Conservation (phyloP, 1,284 basidiomycete genomes). For the Phenoliferia sp. region DNA sequence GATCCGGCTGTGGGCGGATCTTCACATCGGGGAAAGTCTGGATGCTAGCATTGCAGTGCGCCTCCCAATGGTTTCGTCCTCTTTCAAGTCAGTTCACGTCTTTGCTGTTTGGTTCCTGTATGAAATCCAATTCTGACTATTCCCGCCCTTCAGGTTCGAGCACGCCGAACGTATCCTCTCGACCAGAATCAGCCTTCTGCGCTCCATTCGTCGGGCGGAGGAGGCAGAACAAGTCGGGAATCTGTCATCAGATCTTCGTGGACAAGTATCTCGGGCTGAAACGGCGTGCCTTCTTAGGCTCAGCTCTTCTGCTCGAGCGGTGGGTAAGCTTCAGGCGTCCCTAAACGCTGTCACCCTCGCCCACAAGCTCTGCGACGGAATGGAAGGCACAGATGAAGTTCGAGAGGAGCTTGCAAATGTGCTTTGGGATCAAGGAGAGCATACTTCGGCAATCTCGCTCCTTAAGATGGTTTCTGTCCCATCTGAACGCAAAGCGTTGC, state of each 20-base stretch:
- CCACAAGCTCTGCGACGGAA: slow-evolving; percentile 53
- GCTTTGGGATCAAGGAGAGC: slow-evolving; percentile 82
- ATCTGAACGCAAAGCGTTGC: slow-evolving; percentile 26
- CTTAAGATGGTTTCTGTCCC: slow-evolving; percentile 9
- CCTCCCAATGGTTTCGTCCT: slow-evolving; percentile 2
- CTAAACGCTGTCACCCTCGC: slow-evolving; percentile 78
- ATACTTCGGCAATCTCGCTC: slow-evolving; percentile 68
- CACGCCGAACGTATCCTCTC: slow-evolving; percentile 73
- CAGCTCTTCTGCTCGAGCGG: slow-evolving; percentile 66
- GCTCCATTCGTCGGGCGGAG: slow-evolving; percentile 59
- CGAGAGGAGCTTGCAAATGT: slow-evolving; percentile 80
- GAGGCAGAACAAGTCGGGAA: slow-evolving; percentile 67
- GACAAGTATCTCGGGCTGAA: slow-evolving; percentile 59
- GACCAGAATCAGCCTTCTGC: slow-evolving; percentile 75
- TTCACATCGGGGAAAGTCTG: not conserved
- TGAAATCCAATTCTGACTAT: slow-evolving; percentile 18
- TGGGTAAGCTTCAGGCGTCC: slow-evolving; percentile 70
- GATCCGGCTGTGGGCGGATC: slow-evolving; percentile 51
- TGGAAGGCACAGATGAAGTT: slow-evolving; percentile 49
- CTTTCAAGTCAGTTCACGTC: slow-evolving; percentile 5
- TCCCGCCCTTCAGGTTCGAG: slow-evolving; percentile 56
- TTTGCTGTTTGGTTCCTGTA: not conserved
- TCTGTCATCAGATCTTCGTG: slow-evolving; percentile 52
- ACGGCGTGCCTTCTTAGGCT: slow-evolving; percentile 65
- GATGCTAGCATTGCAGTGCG: not conserved